Base-by-base conservation (phyloP, 805 yeast genomes). In the Candida silvicultrix region DNA sequence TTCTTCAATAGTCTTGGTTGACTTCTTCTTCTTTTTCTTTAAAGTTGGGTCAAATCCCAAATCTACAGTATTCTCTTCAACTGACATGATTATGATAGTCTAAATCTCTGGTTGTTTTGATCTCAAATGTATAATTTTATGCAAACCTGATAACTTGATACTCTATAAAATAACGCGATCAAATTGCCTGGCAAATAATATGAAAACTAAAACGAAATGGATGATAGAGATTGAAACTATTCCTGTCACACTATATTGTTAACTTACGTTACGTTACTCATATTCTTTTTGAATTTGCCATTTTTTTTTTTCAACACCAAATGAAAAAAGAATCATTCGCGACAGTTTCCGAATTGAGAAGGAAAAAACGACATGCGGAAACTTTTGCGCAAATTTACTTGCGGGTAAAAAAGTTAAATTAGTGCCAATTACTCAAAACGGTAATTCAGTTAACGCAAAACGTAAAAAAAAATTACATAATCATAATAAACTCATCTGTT, bases 21-120 rank as follows among this genome's bases (percentile, higher is more conserved):
- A 60, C 65, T 74, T 72, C 80, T 84, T 83, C 87, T 85, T 85
- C 77, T 85, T 85, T 73, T 85, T 85, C 69, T 83, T 82, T 64
- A 83, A 71, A 38, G 81, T 64, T 42, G 86, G 85, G 63, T 83
- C 89, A 65, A 83, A 81, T 49, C 85, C 88, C 48, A 66, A 52
- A 44, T 65, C 69, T 37, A 62, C 58, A 9, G 25, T 3, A 4
- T 20, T 14, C 21, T 37, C 39, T 20, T 14, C 39, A 20, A 20
- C 65, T 12, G 37, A 34, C 37, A 34, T 34, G 37, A 18, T 34
- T 11, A 29, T 11, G 12, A 10, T 23, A 23, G 25, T 23, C 14
- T 29, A 11, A 29, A 29, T 29, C n/a, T 10, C 5, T 29, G 8
- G 8, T 29, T 15, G 8, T 10, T 29, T 14, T 29, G n/a, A 14